Percentiles rank a stretch among this genome's conserved stretches.
Conservation (phyloP, 1,284 basidiomycete species). For the Cryptococcus maquisensis region DNA sequence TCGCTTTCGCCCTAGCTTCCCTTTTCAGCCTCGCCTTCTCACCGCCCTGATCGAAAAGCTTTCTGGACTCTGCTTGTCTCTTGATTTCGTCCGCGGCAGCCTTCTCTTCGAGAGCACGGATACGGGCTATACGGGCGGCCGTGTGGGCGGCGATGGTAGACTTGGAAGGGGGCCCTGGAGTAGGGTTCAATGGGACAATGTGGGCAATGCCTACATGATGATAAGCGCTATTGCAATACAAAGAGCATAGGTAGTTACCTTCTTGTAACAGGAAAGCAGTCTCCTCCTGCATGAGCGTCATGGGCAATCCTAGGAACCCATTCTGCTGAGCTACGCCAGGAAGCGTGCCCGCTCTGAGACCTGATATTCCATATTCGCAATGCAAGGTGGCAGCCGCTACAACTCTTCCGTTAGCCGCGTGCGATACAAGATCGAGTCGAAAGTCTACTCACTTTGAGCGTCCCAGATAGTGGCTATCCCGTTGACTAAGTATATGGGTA, state of each 20-base stretch:
- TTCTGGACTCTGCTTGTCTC: conserved; percentile 21
- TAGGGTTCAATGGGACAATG: conserved; percentile 67
- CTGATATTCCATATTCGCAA: conserved; percentile 74
- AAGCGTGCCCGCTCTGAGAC: conserved; percentile 81
- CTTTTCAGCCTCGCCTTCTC: conserved; percentile 58
- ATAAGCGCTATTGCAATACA: neutral
- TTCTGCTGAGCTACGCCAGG: conserved; percentile 96
- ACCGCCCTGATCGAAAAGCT: conserved; percentile 54
- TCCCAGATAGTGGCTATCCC: conserved; percentile 49
- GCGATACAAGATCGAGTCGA: neutral
- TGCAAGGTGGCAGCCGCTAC: conserved; percentile 70
- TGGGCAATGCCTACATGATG: conserved; percentile 62
- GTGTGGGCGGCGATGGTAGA: conserved; percentile 52
- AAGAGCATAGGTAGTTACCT: conserved; percentile 52
- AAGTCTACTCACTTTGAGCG: conserved; percentile 37
- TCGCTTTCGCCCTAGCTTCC: conserved; percentile 57
- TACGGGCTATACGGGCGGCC: conserved; percentile 19
- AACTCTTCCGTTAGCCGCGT: neutral
- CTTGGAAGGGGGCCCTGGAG: conserved; percentile 59
- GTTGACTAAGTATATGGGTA: conserved; percentile 45
- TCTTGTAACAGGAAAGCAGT: conserved; percentile 78
- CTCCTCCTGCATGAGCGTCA: conserved; percentile 87
- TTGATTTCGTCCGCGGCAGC: conserved; percentile 31
- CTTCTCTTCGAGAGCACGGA: conserved; percentile 52
- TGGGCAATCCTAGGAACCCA: conserved; percentile 85